Conservation (phyloP, 2,329 filamentous ascomycete species). For the Curvularia hawaiiensis region DNA sequence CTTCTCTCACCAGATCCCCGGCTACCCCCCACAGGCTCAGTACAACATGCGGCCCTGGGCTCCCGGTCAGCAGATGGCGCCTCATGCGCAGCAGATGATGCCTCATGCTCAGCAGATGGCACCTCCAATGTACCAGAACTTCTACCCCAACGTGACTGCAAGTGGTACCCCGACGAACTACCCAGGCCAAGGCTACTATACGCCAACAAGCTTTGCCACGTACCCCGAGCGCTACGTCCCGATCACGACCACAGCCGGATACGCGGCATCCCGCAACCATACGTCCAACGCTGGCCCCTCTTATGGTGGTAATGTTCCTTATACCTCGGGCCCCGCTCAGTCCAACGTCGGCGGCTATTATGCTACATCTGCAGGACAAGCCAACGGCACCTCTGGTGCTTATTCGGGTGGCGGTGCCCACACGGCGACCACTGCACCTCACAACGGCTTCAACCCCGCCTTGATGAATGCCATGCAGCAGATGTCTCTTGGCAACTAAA, state of each 20-base stretch:
- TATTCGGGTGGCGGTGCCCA: conserved; percentile 12
- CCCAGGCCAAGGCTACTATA: conserved; percentile 37
- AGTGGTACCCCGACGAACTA: conserved; percentile 43
- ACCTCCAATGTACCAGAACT: conserved; percentile 30
- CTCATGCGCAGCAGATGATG: conserved; percentile 17
- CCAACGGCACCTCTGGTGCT: conserved; percentile 15
- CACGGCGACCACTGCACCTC: conserved; percentile 11
- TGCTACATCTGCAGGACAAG: conserved; percentile 5
- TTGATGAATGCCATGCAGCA: conserved; percentile 32
- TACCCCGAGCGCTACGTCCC: conserved; percentile 10
- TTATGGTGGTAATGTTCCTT: conserved; percentile 11
- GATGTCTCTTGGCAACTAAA: conserved; percentile 25
- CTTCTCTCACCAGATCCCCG: conserved; percentile 41
- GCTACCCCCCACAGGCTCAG: conserved; percentile 27
- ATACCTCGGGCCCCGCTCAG: conserved; percentile 12
- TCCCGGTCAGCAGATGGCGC: too few relatives aligned
- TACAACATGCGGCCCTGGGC: conserved; percentile 36
- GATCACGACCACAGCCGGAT: conserved; percentile 21
- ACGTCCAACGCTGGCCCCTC: conserved; percentile 22
- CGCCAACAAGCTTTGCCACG: conserved; percentile 22
- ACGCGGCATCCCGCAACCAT: conserved; percentile 18
- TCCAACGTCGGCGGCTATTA: conserved; percentile 13
- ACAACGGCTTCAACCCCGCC: conserved; percentile 25
- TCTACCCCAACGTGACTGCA: conserved; percentile 27
- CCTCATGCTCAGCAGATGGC: conserved; percentile 28